Evolutionary conservation across 2,329 filamentous ascomycete genomes (phyloP).

Genomic region (Furcasterigmium sp.): DNA sequence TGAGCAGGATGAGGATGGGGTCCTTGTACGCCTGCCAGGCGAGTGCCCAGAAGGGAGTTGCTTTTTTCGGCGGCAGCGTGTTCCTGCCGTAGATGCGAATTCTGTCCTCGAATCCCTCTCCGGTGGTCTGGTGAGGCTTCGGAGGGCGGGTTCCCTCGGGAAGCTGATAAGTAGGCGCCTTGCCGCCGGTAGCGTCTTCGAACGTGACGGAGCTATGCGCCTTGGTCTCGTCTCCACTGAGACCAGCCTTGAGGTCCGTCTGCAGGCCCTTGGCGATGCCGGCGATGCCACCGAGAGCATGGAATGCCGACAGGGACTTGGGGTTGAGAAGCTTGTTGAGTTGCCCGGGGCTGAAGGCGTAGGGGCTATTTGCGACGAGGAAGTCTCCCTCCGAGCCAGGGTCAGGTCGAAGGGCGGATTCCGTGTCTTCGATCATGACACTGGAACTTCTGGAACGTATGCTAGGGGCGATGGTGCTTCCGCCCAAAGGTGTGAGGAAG

Average conservation of each 20-base stretch:
- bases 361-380: slow-evolving; percentile 65
- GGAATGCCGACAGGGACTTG: slow-evolving; percentile 66
- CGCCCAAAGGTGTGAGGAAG: slow-evolving; percentile 16
- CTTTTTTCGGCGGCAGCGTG: slow-evolving; percentile 57
- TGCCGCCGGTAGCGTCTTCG: slow-evolving; percentile 49
- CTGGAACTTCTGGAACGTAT: slow-evolving; percentile 9
- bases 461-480: slow-evolving; percentile 10
- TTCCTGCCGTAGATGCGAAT: slow-evolving; percentile 56
- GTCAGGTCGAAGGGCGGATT: slow-evolving; percentile 60
- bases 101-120: slow-evolving; percentile 37
- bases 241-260: slow-evolving; percentile 55
- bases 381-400: slow-evolving; percentile 68
- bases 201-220: slow-evolving; percentile 63
- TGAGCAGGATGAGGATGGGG: slow-evolving; percentile 62
- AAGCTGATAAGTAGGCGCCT: background rate
- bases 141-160: slow-evolving; percentile 3
- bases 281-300: slow-evolving; percentile 62
- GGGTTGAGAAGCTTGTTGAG: slow-evolving; percentile 71
- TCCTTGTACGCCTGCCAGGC: slow-evolving; percentile 67
- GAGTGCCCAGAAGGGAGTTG: slow-evolving; percentile 53
- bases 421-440: slow-evolving; percentile 16
- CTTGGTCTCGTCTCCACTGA: slow-evolving; percentile 62
- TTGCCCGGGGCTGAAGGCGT: slow-evolving; percentile 69
- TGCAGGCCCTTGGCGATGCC: slow-evolving; percentile 67
- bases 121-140: slow-evolving; percentile 4